Base-by-base conservation (phyloP, 2,329 filamentous ascomycete species). In the Fusarium burgessii region DNA sequence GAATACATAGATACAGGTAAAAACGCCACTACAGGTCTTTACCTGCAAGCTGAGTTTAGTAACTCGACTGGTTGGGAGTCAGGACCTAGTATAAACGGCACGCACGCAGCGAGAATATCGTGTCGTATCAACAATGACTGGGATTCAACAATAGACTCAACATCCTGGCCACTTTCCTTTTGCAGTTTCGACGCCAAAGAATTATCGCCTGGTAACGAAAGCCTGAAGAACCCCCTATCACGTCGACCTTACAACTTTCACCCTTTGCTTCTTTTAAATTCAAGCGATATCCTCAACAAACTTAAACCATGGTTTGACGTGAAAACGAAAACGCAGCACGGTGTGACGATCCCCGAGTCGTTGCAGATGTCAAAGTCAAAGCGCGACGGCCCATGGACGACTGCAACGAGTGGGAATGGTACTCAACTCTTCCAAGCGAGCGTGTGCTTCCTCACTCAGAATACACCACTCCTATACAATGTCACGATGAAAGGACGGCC, bases 401-500 rank as follows among this genome's bases (percentile, higher is more conserved):
- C 20, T 0, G 57, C 25, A 0, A 14, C 25, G 6, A 17, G 1
- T 3, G 6, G 13, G 0, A 55, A 58, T 3, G 42, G 25, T 0
- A 43, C 42, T 2, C 43, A 71, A 1, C 14, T 60, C 0, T 54
- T 68, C 4, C 36, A 40, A 4, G 59, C 50, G 0, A 57, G 40
- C 7, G 35, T 60, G 0, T 71, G 49, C 5, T 65, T 68, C 10
- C 43, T 64, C 5, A 57, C 27, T 0, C 47, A 36, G 3, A 38
- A 23, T 35, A 25, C 15, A 3, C 67, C 67, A 0, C 27, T 55
- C 2, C 4, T 56, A 1, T 71, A 57, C 8, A 58, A 71, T 9
- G 67, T 71, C 2, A 68, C 63, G 3, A 71, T 71, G 58, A 18
- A 33, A 0, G 67, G 69, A 0, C 10, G 27, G 12, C 20, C 46